Conservation (phyloP, 805 yeast genomes). For the Starmerella scarabaei region DNA sequence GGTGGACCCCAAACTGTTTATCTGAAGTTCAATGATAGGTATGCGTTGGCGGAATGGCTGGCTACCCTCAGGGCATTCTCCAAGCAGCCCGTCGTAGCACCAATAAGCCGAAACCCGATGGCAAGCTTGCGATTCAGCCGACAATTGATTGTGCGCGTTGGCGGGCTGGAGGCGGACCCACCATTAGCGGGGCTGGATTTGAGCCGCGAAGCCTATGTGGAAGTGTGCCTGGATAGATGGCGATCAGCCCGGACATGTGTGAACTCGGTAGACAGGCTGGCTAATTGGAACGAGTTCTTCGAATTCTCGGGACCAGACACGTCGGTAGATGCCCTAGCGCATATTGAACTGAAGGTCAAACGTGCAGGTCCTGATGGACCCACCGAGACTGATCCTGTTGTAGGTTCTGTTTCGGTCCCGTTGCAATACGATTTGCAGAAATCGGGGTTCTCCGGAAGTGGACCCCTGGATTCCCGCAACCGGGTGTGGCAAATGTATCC, state of each 20-base stretch:
- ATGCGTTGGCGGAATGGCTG: slow-evolving; percentile 27
- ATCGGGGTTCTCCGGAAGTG: too few relatives aligned
- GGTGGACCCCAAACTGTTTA: slow-evolving; percentile 22
- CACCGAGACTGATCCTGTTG: slow-evolving; percentile 4
- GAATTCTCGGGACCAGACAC: slow-evolving; percentile 40
- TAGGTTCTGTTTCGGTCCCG: slow-evolving; percentile 6
- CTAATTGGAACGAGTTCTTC: slow-evolving; percentile 79
- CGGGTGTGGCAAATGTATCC: slow-evolving; percentile 2
- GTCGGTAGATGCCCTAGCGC: slow-evolving; percentile 31
- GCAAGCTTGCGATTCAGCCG: slow-evolving; percentile 13
- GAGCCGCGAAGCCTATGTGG: slow-evolving; percentile 38
- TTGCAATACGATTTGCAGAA: too few relatives aligned
- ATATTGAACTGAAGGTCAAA: slow-evolving; percentile 11
- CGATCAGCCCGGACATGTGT: slow-evolving; percentile 70
- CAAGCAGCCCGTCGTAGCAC: slow-evolving; percentile 21
- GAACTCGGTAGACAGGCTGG: slow-evolving; percentile 37
- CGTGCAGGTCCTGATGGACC: background rate
- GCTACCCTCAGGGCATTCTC: slow-evolving; percentile 23
- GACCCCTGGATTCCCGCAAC: background rate
- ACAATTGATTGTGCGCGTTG: slow-evolving; percentile 6
- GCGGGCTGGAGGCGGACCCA: background rate
- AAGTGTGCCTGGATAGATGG: slow-evolving; percentile 55
- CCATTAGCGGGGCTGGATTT: background rate
- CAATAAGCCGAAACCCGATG: slow-evolving; percentile 10
- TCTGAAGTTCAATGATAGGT: slow-evolving; percentile 18